A percentile compares a stretch with the other conserved stretches of the same genome.
Conservation (phyloP, 257 asterid species). For the Plantago elongata region DNA sequence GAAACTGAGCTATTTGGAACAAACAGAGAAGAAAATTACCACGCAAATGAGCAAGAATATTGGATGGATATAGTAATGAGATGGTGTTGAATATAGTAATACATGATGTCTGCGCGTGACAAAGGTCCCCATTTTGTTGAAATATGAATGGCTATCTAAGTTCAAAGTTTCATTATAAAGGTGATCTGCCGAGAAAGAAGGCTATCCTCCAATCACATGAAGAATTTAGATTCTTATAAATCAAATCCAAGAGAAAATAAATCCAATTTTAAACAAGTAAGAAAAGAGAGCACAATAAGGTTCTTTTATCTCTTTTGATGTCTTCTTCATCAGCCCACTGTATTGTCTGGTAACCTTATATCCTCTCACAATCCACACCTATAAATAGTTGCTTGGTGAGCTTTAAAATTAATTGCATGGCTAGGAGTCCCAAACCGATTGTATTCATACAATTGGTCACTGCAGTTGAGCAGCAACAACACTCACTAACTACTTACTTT, state of each 20-base stretch:
- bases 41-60: background rate
- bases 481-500: background rate
- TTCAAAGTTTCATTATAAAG: background rate
- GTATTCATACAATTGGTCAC: background rate
- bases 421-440: background rate
- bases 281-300: background rate
- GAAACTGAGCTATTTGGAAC: background rate
- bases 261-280: background rate
- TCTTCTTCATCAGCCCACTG: background rate
- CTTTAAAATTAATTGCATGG: background rate
- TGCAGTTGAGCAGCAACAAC: background rate
- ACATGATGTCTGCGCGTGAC: constrained; percentile 1
- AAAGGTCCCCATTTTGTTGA: background rate
- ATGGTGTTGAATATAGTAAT: too few relatives aligned
- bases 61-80: background rate
- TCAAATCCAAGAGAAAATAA: background rate
- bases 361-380: background rate
- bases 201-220: background rate
- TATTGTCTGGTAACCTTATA: background rate
- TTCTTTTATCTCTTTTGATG: background rate
- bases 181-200: background rate
- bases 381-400: background rate
- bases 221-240: background rate
- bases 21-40: too few relatives aligned
- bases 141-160: background rate